Evolutionary conservation across 208 protist species (phyloP).

Genomic region (Entamoeba dispar): DNA sequence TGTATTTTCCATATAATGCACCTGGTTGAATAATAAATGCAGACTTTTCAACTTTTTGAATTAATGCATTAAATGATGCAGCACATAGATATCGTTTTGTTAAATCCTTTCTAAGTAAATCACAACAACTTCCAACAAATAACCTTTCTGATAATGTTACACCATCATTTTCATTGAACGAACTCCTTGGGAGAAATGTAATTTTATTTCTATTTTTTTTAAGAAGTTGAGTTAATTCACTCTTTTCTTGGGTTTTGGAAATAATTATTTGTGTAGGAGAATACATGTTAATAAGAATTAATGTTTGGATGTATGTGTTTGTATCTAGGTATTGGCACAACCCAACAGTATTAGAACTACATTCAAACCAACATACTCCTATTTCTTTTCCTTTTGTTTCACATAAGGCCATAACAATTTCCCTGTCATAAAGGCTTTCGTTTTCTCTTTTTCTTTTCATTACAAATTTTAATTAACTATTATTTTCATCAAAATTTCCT

Average conservation of each 20-base stretch:
- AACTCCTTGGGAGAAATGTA: background rate
- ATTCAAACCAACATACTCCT: background rate
- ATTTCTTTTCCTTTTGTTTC: background rate
- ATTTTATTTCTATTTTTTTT: background rate
- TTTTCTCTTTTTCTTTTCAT: too few relatives aligned
- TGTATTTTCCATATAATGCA: background rate
- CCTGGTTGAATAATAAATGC: background rate
- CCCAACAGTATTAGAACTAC: background rate
- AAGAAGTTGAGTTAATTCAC: background rate
- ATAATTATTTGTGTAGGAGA: background rate
- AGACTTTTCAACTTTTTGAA: background rate
- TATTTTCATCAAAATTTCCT: too few relatives aligned
- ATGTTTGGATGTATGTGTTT: background rate
- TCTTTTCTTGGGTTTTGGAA: background rate
- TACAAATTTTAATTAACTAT: too few relatives aligned
- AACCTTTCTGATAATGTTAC: background rate
- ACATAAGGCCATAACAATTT: background rate
- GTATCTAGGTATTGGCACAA: background rate
- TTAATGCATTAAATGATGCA: background rate
- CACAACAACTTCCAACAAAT: background rate
- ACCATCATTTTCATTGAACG: background rate
- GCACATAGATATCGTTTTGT: background rate
- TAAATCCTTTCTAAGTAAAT: background rate
- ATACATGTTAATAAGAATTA: background rate
- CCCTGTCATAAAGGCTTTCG: background rate